Base-by-base conservation (phyloP, 441 rosid genomes). In the Erodium trifolium region DNA sequence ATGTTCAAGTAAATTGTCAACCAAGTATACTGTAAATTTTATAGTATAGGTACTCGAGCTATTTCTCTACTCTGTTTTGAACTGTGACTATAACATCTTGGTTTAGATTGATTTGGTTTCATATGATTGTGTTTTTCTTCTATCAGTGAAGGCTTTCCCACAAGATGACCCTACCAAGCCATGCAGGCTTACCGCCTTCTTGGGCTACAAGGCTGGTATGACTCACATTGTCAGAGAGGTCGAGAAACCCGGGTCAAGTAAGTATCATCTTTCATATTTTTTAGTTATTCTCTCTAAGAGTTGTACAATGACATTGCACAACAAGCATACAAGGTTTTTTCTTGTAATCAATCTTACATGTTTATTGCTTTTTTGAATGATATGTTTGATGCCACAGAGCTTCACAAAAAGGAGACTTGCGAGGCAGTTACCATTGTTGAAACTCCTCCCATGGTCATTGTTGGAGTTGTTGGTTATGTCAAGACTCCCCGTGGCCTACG, bases 151-250 rank as follows among this genome's bases (percentile, higher is more conserved):
- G 90, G 92, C 97, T 8, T 91, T 91, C 75, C 97, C 96, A 0
- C 89, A 82, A 80, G 98, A 93, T 80, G 91, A 93, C 63, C 86
- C 86, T 57, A 75, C 45, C 68, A 89, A 89, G 81, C 83, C 92
- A 2, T 88, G 94, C 77, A 87, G 79, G 78, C 87, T 93, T 37
- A 91, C 98, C 47, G 90, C 96, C 70, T 93, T 93, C 78, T 35
- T 93, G 81, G 97, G 96, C 47, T 90, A 93, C 83, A 90, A 93
- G 82, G 97, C 98, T 60, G 97, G 98, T 4, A 93, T 90, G 97
- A 90, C 96, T 4, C 98, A 90, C 76, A 88, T 93, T 80, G 93
- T 93, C n/a, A 78, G 96, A 43, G 98, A 93, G 62, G 97, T 92
- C 0, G 97, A 90, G 65, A 92, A 93, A 34, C 98, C 98, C 3